Evolutionary conservation across 331 rosid species (phyloP).

Genomic region (Quercus tomentella): DNA sequence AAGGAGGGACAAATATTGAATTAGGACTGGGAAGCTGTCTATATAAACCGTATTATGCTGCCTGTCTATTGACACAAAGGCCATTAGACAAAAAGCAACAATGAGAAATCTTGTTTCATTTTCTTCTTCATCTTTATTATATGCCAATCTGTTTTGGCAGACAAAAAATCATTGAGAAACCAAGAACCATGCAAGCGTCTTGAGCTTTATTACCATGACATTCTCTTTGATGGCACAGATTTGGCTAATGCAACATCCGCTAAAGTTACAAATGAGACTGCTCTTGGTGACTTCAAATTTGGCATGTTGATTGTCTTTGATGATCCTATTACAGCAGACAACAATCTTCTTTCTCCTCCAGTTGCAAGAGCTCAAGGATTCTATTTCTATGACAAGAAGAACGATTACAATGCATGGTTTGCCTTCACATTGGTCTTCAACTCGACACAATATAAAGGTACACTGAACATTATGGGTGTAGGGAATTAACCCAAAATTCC

Average conservation of each 20-base stretch:
- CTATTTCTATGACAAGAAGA: constrained; percentile 39
- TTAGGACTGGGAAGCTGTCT: neutral
- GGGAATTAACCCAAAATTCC: too few relatives aligned
- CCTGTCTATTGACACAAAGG: neutral
- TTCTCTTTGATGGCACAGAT: constrained; percentile 15
- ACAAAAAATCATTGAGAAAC: neutral
- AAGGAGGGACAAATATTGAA: too few relatives aligned
- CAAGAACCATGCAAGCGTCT: constrained; percentile 36
- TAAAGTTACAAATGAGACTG: constrained; percentile 2
- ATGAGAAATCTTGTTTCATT: neutral
- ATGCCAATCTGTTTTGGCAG: constrained; percentile 7
- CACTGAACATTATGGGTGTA: constrained; percentile 21
- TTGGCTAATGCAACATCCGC: constrained; percentile 28
- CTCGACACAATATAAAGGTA: constrained; percentile 28
- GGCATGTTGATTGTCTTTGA: constrained; percentile 34
- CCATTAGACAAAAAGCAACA: neutral
- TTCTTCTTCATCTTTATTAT: neutral
- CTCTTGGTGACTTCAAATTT: neutral
- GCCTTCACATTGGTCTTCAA: constrained; percentile 29
- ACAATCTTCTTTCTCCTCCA: constrained; percentile 14
- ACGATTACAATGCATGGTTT: constrained; percentile 31
- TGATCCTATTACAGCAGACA: constrained; percentile 27
- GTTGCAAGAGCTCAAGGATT: constrained; percentile 37
- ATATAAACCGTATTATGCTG: neutral
- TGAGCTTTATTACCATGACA: constrained; percentile 39